Percentiles rank a stretch among this genome's conserved stretches.
These are phyloP conservation scores for Chaetomium globosum DNA, from an alignment of 2,329 filamentous ascomycete genomes.

Conservation along the genomic window DNA sequence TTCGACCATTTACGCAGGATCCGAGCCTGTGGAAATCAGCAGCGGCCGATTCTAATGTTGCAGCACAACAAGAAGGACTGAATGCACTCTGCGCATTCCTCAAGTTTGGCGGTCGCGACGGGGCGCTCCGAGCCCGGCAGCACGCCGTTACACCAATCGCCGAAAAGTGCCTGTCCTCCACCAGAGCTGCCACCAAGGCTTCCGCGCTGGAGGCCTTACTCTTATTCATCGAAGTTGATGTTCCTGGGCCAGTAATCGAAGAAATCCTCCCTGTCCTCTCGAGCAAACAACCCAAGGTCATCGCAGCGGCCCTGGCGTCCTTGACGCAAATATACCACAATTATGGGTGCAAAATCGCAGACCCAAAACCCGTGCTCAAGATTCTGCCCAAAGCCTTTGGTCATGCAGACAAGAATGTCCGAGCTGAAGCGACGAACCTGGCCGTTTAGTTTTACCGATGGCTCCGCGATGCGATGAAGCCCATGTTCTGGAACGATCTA, in stretches of 20 bases:
- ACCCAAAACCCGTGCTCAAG: constrained; percentile 92
- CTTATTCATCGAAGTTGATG: constrained; percentile 87
- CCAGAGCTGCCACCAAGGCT: constrained; percentile 84
- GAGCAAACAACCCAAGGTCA: constrained; percentile 89
- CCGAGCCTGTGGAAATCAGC: constrained; percentile 87
- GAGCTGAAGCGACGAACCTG: constrained; percentile 87
- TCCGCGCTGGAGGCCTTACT: constrained; percentile 84
- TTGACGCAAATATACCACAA: constrained; percentile 86
- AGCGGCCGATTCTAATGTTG: constrained; percentile 92
- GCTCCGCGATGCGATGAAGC: constrained; percentile 97
- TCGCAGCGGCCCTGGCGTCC: constrained; percentile 70
- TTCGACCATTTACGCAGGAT: constrained; percentile 85
- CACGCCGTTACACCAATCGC: constrained; percentile 76
- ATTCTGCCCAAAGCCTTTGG: constrained; percentile 87
- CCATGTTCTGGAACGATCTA: constrained; percentile 92
- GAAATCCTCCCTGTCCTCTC: constrained; percentile 81
- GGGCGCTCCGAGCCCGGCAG: constrained; percentile 74
- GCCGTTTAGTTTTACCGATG: constrained; percentile 95
- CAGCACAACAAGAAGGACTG: constrained; percentile 91
- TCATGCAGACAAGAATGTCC: constrained; percentile 96
- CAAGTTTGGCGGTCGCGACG: constrained; percentile 82
- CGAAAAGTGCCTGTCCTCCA: constrained; percentile 88
- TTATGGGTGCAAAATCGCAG: constrained; percentile 91
- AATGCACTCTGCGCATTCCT: constrained; percentile 87
- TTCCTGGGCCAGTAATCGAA: constrained; percentile 81